phyloP scores from a whole-genome alignment of 495 filamentous ascomycete species.

The Chaetomium fimeti region DNA sequence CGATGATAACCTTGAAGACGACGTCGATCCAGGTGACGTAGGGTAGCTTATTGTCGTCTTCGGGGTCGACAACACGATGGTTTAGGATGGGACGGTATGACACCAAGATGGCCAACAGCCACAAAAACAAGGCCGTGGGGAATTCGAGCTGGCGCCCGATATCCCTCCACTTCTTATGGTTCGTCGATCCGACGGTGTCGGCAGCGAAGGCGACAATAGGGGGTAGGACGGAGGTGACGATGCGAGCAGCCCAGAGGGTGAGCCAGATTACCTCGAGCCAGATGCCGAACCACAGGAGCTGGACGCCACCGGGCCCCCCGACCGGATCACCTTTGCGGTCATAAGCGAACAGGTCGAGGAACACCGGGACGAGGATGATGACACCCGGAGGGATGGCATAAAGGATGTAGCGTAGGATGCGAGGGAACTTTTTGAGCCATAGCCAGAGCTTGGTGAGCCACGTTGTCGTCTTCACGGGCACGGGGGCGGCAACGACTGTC shows the following conservation, averaged over 20 bases:
- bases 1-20: slow-evolving; percentile 83
- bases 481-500: slow-evolving; percentile 46
- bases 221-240: slow-evolving; percentile 74
- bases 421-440: slow-evolving; percentile 67
- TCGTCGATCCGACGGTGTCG: slow-evolving; percentile 78
- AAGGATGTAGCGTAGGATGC: slow-evolving; percentile 77
- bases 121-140: slow-evolving; percentile 84
- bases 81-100: slow-evolving; percentile 71
- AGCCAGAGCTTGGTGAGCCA: slow-evolving; percentile 53
- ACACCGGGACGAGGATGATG: slow-evolving; percentile 74
- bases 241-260: slow-evolving; percentile 79
- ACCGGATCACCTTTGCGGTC: slow-evolving; percentile 39
- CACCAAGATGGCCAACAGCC: slow-evolving; percentile 79
- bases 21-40: slow-evolving; percentile 68
- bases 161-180: slow-evolving; percentile 87
- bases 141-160: slow-evolving; percentile 85
- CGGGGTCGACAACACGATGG: slow-evolving; percentile 58
- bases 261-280: slow-evolving; percentile 96
- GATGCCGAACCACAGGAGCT: slow-evolving; percentile 85
- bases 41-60: slow-evolving; percentile 47
- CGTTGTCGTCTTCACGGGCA: slow-evolving; percentile 64
- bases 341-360: slow-evolving; percentile 70
- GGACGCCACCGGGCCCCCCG: slow-evolving; percentile 71
- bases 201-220: slow-evolving; percentile 62
- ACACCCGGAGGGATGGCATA: slow-evolving; percentile 78